Evolutionary conservation across 768 basidiomycete species (phyloP), one percentile per base, ranked within the genome.

Genomic region (Mycena belliarum): DNA sequence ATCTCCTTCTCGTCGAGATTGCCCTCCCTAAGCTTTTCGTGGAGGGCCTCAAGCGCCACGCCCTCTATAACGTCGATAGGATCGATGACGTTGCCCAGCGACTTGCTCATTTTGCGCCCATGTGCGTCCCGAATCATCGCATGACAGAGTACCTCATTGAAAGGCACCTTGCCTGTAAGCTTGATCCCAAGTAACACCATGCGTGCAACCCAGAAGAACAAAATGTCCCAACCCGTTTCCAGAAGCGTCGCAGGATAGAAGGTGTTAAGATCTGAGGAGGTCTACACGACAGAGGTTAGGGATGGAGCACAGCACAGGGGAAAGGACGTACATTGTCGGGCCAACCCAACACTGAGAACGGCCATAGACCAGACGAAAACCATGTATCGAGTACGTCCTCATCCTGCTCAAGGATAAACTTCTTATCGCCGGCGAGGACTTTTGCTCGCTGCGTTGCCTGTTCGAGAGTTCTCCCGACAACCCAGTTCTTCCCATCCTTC

Each of bases 201-300:
- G 41, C 97, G 89, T 16, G 97, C 95, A 8, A 98, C 96, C 97
- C 97, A 99, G 84, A 98, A 98, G 82, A 95, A 95, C n/a, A 99
- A 73, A 66, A 98, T 98, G 63, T 98, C 97, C 96, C 97, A 98
- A 44, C 97, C 97, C 0, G 97, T 99, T 76, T 98, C 97, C 28
- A 98, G 84, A 42, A 98, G 65, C n/a, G 87, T 83, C 2, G 92
- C 76, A 0, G 97, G 97, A 72, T 95, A 99, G 77, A 92, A 98
- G 28, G 79, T 76, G 62, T 86, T 71, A 40, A 93, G 65, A 69
- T 98, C 96, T 5, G 75, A 60, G 0, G 93, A 95, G 93, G 61
- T 21, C 43, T 57, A 28, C 7, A 41, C 35, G 23, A 55, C n/a
- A 50, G 66, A 38, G 49, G 44, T 50, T 23, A 60, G 52, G 15